A percentile compares a stretch with the other conserved stretches of the same genome.
Conservation (phyloP, 1,139 yeast species). For the Geotrichum siamense region DNA sequence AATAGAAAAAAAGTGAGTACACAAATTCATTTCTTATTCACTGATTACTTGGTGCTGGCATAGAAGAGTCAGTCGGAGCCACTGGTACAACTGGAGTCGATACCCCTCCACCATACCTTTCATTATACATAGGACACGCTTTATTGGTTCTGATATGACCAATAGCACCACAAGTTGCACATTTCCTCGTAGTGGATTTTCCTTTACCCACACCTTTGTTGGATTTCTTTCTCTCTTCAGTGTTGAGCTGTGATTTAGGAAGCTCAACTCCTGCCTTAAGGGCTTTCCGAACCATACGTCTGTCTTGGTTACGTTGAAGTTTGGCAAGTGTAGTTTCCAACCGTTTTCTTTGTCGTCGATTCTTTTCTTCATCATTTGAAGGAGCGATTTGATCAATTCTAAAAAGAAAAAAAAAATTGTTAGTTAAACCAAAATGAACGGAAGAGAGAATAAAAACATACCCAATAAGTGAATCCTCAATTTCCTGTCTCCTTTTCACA, state of each 20-base stretch:
- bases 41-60: conserved; percentile 15
- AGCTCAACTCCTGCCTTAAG: conserved; percentile 32
- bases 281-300: conserved; percentile 52
- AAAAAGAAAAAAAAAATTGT: conserved; percentile 11
- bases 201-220: conserved; percentile 32
- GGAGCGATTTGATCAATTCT: conserved; percentile 58
- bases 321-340: conserved; percentile 81
- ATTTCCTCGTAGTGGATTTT: conserved; percentile 73
- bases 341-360: conserved; percentile 63
- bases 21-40: no score
- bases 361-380: conserved; percentile 79
- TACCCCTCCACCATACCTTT: conserved; percentile 28
- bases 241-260: conserved; percentile 24
- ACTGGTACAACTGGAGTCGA: conserved; percentile 6
- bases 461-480: conserved; percentile 63
- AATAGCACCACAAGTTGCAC: conserved; percentile 91
- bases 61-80: conserved; percentile 7
- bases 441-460: conserved; percentile 24
- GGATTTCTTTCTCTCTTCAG: conserved; percentile 33
- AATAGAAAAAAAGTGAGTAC: no score
- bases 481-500: conserved; percentile 65
- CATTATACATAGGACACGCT: conserved; percentile 77
- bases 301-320: conserved; percentile 65
- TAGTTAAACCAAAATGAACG: conserved; percentile 6
- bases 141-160: conserved; percentile 92